Evolutionary conservation across 2,329 filamentous ascomycete genomes (phyloP).

Genomic region (Neonectria magnoliae): DNA sequence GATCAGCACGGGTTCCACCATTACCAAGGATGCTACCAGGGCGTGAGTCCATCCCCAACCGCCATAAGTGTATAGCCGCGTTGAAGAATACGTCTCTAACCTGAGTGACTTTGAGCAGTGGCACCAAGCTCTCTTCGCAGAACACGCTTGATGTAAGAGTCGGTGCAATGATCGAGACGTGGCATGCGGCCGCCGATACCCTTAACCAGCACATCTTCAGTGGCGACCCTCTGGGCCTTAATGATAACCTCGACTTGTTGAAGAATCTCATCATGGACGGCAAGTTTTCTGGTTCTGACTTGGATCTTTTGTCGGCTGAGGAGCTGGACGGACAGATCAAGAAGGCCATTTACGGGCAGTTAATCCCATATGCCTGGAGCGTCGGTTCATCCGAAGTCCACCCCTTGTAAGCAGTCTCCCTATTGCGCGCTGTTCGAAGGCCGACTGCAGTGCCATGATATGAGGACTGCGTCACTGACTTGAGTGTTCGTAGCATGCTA

Average conservation of each 20-base stretch:
- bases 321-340: slow-evolving; percentile 7
- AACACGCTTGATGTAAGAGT: slow-evolving; percentile 9
- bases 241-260: slow-evolving; percentile 10
- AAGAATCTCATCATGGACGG: not conserved
- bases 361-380: slow-evolving; percentile 9
- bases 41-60: not conserved
- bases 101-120: not conserved
- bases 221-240: slow-evolving; percentile 11
- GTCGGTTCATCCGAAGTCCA: not conserved
- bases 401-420: slow-evolving; percentile 9
- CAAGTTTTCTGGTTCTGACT: slow-evolving; percentile 1
- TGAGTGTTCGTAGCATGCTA: not conserved
- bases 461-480: not conserved
- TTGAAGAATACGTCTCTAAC: not conserved
- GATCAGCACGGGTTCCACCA: not conserved
- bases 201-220: slow-evolving; percentile 11
- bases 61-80: not conserved
- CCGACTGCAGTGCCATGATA: no score
- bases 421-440: not conserved
- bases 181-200: not conserved
- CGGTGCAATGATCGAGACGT: slow-evolving; percentile 12
- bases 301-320: slow-evolving; percentile 7
- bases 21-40: slow-evolving; percentile 3
- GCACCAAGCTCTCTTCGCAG: slow-evolving; percentile 3
- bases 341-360: slow-evolving; percentile 10